Evolutionary conservation across 1,284 basidiomycete species (phyloP), one percentile per base, ranked within the genome.

Genomic region (Xerocomus amazonicus): DNA sequence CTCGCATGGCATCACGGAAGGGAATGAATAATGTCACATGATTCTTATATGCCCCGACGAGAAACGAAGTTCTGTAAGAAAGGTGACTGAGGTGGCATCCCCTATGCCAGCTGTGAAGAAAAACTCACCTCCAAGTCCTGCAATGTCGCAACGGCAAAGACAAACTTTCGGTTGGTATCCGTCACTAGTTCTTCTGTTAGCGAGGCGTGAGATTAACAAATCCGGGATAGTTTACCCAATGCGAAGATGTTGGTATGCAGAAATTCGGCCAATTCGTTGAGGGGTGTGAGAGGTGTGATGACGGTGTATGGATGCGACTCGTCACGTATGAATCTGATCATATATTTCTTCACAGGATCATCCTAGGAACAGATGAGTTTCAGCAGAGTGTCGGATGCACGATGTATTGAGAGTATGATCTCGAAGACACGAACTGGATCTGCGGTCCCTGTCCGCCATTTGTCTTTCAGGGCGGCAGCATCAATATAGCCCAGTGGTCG

Each of bases 401-500:
- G 19, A 37, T 13, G 6, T 13, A 13, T 19, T 23, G 29, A 8
- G 13, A 26, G 16, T 23, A 46, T 5, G 37, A 52, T 40, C 43
- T 31, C 36, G 35, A 54, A 45, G 43, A 16, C 14, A 23, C 83
- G 59, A 57, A 92, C 91, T 35, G 86, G 81, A 53, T 83, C 75
- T 3, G 86, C 85, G 47, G 78, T 61, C 9, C 84, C 84, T 10
- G 80, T 77, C 68, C 92, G 84, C 81, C 89, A 93, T 62, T 83
- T 83, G 31, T 73, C 61, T 71, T 92, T 94, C 53, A 95, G 70
- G 5, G 70, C 72, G 0, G 83, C 75, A 27, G 92, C 85, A 56
- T 93, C 84, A 44, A 95, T 71, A 57, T 94, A 93, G 7, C 92
- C 92, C 13, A 94, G 69, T 2, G 89, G 90, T 60, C 80, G 81